A percentile compares a stretch with the other conserved stretches of the same genome.
phyloP scores from a whole-genome alignment of 2,329 filamentous ascomycete species.

The Penicillium sp. region DNA sequence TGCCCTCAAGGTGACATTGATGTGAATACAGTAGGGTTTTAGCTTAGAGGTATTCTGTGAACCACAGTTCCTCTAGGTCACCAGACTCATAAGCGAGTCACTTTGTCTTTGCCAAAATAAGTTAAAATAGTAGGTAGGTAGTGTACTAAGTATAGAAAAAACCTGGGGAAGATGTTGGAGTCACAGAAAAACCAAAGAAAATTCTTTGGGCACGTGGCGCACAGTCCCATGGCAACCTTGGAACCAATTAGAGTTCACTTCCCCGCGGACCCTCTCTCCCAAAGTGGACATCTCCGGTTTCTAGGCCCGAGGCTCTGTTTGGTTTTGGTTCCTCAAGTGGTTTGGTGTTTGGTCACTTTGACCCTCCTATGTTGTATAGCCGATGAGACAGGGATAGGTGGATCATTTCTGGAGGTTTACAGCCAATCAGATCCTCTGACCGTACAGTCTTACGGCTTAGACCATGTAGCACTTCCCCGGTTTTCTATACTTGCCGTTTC shows the following conservation, averaged over 20 bases:
- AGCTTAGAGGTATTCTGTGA: too few species aligned
- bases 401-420: not conserved
- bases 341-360: not conserved
- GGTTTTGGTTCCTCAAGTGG: not conserved
- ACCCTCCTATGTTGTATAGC: too few species aligned
- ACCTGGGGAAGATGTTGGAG: not conserved
- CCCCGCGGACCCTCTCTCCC: not conserved
- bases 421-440: not conserved
- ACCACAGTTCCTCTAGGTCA: not conserved
- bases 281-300: constrained; percentile 2
- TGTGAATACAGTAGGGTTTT: not conserved
- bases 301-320: constrained; percentile 5
- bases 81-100: not conserved
- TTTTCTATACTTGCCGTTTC: constrained; percentile 1
- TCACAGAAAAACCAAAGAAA: not conserved
- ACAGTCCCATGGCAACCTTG: not conserved
- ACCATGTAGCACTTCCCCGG: constrained; percentile 4
- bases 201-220: not conserved
- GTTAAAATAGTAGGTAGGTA: not conserved
- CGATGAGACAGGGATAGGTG: not conserved
- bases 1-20: constrained; percentile 6
- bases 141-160: not conserved
- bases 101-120: not conserved
- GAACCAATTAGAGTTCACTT: not conserved
- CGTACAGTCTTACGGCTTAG: not conserved